Evolutionary conservation across 805 yeast genomes (phyloP).

Genomic region (Sugiyamaella marilandica): DNA sequence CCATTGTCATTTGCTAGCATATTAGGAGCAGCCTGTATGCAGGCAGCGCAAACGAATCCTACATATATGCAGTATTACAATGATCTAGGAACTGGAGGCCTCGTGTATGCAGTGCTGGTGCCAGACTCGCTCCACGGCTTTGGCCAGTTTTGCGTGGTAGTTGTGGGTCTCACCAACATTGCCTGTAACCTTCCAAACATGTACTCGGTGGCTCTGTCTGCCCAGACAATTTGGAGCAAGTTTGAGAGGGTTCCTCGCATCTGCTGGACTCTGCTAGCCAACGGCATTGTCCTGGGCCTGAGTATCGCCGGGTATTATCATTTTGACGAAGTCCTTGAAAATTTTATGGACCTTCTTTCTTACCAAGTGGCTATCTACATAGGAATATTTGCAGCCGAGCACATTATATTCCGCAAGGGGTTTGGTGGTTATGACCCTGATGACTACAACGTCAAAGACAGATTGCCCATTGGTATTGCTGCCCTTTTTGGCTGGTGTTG

Average conservation of each 20-base stretch:
- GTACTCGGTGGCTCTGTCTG: slow-evolving; percentile 80
- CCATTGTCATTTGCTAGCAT: slow-evolving; percentile 4
- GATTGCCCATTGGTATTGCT: slow-evolving; percentile 69
- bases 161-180: slow-evolving; percentile 75
- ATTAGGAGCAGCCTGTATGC: slow-evolving; percentile 10
- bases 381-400: slow-evolving; percentile 68
- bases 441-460: slow-evolving; percentile 51
- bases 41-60: slow-evolving; percentile 35
- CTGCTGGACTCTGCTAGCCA: slow-evolving; percentile 70
- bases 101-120: slow-evolving; percentile 60
- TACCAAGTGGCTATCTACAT: slow-evolving; percentile 83
- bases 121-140: slow-evolving; percentile 74
- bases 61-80: slow-evolving; percentile 73
- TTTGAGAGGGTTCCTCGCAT: slow-evolving; percentile 72
- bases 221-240: slow-evolving; percentile 74
- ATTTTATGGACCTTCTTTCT: slow-evolving; percentile 84
- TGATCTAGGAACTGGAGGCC: slow-evolving; percentile 51
- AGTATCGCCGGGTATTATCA: slow-evolving; percentile 78
- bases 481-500: slow-evolving; percentile 72
- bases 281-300: slow-evolving; percentile 70
- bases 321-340: slow-evolving; percentile 64
- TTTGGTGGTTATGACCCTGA: slow-evolving; percentile 55
- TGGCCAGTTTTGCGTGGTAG: slow-evolving; percentile 79
- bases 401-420: slow-evolving; percentile 66
- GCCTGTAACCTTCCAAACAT: slow-evolving; percentile 87